phyloP scores from a whole-genome alignment of 2,329 filamentous ascomycete species.

The Fusarium aywerte region DNA sequence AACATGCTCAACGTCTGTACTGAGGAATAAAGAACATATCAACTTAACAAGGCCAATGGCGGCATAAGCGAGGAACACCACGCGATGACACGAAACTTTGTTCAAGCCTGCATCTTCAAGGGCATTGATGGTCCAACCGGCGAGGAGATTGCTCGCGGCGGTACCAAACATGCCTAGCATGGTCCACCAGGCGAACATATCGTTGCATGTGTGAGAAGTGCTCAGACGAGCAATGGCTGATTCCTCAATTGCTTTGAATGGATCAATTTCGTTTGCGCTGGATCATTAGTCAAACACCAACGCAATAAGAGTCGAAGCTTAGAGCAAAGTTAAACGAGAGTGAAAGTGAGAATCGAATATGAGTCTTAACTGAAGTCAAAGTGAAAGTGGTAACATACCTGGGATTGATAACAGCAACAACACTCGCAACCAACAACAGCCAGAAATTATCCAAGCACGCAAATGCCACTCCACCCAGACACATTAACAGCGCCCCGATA shows the following conservation, averaged over 20 bases:
- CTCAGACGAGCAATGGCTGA: constrained; percentile 38
- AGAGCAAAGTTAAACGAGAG: too few relatives aligned
- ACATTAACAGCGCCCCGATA: constrained; percentile 35
- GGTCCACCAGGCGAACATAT: constrained; percentile 42
- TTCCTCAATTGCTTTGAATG: constrained; percentile 42
- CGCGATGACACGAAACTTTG: constrained; percentile 23
- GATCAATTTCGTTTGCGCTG: constrained; percentile 43
- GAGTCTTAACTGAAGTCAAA: too few relatives aligned
- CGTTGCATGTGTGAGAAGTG: constrained; percentile 36
- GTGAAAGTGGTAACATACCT: constrained; percentile 11
- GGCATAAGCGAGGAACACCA: constrained; percentile 36
- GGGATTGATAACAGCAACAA: constrained; percentile 36
- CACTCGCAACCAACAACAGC: constrained; percentile 32
- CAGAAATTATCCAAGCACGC: constrained; percentile 38
- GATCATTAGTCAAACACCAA: not conserved
- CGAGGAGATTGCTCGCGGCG: constrained; percentile 34
- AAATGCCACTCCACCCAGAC: constrained; percentile 28
- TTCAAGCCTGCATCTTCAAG: constrained; percentile 19
- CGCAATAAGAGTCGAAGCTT: too few relatives aligned
- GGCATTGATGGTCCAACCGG: constrained; percentile 35
- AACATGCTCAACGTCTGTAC: constrained; percentile 25
- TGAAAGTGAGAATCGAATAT: too few relatives aligned
- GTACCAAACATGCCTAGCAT: constrained; percentile 43
- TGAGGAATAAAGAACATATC: constrained; percentile 25
- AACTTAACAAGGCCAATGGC: constrained; percentile 31